phyloP scores from a whole-genome alignment of 2,329 filamentous ascomycete species.

The Aureobasidium namibiae region DNA sequence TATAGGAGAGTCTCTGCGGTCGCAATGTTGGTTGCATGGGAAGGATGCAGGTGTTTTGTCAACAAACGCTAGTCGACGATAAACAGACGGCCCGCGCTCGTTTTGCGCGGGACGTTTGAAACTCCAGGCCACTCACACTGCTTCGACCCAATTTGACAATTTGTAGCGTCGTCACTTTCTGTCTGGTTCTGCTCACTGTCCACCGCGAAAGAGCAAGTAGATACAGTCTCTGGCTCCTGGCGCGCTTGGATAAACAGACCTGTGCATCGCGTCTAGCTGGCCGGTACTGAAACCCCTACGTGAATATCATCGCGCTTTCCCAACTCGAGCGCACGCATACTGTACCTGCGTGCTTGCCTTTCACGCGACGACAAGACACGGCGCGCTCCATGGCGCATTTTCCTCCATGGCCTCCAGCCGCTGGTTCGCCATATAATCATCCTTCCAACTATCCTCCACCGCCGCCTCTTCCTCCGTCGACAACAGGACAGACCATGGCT shows the following conservation, averaged over 20 bases:
- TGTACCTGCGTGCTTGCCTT: neutral
- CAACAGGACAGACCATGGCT: neutral
- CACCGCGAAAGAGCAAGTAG: too few species aligned
- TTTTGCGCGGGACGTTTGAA: neutral
- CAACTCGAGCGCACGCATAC: neutral
- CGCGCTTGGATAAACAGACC: neutral
- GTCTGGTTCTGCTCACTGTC: too few species aligned
- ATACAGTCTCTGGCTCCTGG: neutral
- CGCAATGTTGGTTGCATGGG: neutral
- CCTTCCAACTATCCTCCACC: conserved; percentile 3
- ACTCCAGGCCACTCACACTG: neutral
- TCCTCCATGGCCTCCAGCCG: conserved; percentile 8
- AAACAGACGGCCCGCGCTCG: neutral
- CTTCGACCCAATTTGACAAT: neutral
- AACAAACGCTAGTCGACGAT: conserved; percentile 11
- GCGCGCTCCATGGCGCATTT: neutral
- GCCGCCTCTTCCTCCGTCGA: neutral
- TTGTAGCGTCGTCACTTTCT: neutral
- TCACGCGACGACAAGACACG: neutral
- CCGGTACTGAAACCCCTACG: neutral
- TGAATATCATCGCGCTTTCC: conserved; percentile 2
- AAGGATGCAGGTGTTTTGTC: conserved; percentile 7
- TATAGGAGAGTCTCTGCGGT: neutral
- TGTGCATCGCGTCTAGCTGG: neutral
- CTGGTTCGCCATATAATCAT: neutral